Conservation (phyloP, 139 green algal species). For the Micractinium conductrix region DNA sequence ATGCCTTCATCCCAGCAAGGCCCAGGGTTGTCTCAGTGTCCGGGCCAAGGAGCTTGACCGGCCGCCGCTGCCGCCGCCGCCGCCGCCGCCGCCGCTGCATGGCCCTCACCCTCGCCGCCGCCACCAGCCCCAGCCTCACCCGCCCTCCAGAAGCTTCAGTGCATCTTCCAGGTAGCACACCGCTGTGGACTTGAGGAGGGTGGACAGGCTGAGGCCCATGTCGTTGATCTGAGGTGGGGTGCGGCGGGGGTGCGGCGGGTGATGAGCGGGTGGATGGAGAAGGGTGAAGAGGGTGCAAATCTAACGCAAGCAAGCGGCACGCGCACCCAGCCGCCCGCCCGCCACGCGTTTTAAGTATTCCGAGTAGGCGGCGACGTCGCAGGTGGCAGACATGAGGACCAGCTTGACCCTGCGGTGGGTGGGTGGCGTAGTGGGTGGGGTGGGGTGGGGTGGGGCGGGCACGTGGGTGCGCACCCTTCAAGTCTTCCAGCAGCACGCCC, state of each 20-base stretch:
- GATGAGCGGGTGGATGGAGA: too few relatives aligned
- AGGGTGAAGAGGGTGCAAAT: too few relatives aligned
- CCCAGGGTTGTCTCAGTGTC: too few relatives aligned
- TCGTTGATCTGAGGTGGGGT: background rate
- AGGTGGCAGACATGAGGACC: conserved; percentile 65
- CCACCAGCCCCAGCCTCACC: too few relatives aligned
- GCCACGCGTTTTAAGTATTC: background rate
- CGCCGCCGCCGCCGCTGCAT: background rate
- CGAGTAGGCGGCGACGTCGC: background rate
- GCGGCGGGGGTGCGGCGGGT: too few relatives aligned
- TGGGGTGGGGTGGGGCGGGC: too few relatives aligned
- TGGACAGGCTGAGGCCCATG: background rate
- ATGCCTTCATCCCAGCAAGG: too few relatives aligned
- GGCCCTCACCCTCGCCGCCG: background rate
- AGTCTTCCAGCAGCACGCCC: conserved; percentile 87
- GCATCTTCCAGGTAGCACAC: conserved; percentile 19
- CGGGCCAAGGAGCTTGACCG: too few relatives aligned
- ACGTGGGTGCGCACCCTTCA: too few relatives aligned
- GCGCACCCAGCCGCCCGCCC: background rate
- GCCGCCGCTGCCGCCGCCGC: background rate
- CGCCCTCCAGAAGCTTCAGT: conserved; percentile 4
- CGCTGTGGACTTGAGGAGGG: background rate
- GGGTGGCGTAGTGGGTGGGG: too few relatives aligned
- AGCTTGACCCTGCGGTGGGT: conserved; percentile 53
- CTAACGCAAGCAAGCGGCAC: too few relatives aligned